phyloP scores from a whole-genome alignment of 345 rosid species.

The Geranium brycei region DNA sequence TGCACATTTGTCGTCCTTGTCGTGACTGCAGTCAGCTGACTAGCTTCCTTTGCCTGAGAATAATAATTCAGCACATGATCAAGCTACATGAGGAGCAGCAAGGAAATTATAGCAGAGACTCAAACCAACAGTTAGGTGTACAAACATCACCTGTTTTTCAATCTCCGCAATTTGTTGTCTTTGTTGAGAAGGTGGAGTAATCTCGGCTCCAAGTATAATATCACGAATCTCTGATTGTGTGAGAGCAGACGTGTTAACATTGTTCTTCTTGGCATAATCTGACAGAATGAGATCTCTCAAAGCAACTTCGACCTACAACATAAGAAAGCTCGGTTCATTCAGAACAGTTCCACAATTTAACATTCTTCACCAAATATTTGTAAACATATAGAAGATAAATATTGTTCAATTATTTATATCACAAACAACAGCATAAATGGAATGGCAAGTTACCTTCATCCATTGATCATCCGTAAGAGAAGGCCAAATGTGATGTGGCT shows the following conservation, averaged over 20 bases:
- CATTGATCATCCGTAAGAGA: conserved; percentile 93
- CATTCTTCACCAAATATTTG: too few relatives aligned
- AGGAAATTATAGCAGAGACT: too few relatives aligned
- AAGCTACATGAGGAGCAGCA: background rate
- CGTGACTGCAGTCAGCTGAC: conserved; percentile 91
- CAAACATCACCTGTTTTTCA: conserved; percentile 73
- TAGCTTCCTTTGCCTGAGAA: conserved; percentile 80
- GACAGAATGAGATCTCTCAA: conserved; percentile 88
- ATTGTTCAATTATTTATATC: too few relatives aligned
- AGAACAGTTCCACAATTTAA: background rate
- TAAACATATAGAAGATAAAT: too few relatives aligned
- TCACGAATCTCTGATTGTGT: conserved; percentile 99
- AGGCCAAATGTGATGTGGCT: conserved; percentile 98
- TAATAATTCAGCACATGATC: background rate
- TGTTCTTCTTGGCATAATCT: conserved; percentile 97
- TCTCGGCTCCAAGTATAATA: conserved; percentile 98
- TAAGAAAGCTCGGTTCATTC: background rate
- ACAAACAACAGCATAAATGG: background rate
- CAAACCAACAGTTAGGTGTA: background rate
- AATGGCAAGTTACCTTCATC: conserved; percentile 56
- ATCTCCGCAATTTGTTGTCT: conserved; percentile 97
- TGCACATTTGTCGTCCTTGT: conserved; percentile 89
- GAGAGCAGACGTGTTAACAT: conserved; percentile 90
- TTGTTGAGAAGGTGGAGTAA: conserved; percentile 97
- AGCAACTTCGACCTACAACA: conserved; percentile 79